phyloP scores from a whole-genome alignment of 1,284 basidiomycete species.

The Sporisorium iseilematis-ciliati region DNA sequence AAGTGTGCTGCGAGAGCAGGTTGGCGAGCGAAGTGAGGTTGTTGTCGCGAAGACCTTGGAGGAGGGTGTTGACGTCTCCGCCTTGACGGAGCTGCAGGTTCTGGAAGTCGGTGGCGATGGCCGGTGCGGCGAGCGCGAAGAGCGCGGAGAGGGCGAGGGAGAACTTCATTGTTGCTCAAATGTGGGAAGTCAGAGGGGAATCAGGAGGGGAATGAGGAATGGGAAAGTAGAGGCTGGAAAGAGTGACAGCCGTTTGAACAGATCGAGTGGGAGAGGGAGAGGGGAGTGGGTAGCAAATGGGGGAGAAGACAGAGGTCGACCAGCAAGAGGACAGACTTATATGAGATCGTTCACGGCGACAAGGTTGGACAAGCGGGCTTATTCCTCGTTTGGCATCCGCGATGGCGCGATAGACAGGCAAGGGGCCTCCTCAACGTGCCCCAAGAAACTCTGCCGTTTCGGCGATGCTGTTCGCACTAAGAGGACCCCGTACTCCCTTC shows the following conservation, averaged over 20 bases:
- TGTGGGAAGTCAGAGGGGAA: slow-evolving; percentile 5
- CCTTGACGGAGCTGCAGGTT: slow-evolving; percentile 43
- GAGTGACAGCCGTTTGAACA: slow-evolving; percentile 34
- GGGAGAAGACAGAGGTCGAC: background rate
- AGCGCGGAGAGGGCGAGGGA: slow-evolving; percentile 22
- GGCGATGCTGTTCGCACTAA: too few species aligned
- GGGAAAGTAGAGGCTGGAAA: slow-evolving; percentile 34
- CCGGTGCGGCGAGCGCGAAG: slow-evolving; percentile 20
- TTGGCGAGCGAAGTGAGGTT: slow-evolving; percentile 52
- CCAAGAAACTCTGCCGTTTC: too few species aligned
- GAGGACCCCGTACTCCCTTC: too few species aligned
- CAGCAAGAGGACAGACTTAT: slow-evolving; percentile 20
- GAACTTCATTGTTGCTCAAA: slow-evolving; percentile 33
- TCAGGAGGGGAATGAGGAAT: background rate
- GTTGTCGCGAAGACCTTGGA: slow-evolving; percentile 46
- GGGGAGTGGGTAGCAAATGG: slow-evolving; percentile 13
- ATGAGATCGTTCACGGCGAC: slow-evolving; percentile 4
- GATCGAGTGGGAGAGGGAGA: slow-evolving; percentile 1
- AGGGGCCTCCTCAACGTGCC: too few species aligned
- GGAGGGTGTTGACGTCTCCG: slow-evolving; percentile 44
- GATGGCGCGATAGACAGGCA: slow-evolving; percentile 4
- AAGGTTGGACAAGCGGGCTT: background rate
- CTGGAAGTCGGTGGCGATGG: slow-evolving; percentile 28
- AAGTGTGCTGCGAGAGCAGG: slow-evolving; percentile 38
- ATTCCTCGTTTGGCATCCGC: background rate